A percentile compares a stretch with the other conserved stretches of the same genome.
Conservation (phyloP, 106 monocot species). For the Gastrodia elata region DNA sequence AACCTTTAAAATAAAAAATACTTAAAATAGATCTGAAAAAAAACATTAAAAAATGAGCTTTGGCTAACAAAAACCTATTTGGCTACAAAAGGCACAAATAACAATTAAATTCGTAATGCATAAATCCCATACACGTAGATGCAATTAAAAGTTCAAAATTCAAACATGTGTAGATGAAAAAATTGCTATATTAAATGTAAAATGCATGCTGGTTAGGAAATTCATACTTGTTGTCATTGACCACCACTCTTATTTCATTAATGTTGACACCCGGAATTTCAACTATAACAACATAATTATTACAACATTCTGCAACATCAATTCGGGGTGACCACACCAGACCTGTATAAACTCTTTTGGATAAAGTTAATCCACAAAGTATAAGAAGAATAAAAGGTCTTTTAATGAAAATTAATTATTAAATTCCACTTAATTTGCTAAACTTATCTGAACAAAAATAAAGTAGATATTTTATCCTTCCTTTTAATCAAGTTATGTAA, state of each 20-base stretch:
- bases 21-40: not conserved
- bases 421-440: not conserved
- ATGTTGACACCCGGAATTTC: slow-evolving; percentile 50
- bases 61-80: not conserved
- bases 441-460: not conserved
- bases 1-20: not conserved
- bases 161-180: not conserved
- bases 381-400: not conserved
- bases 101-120: not conserved
- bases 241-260: slow-evolving; percentile 39
- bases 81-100: not conserved
- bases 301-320: slow-evolving; percentile 40
- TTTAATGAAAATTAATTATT: not conserved
- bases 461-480: not conserved
- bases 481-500: not conserved
- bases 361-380: not conserved
- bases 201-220: not conserved
- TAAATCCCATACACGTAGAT: not conserved
- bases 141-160: not conserved
- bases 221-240: slow-evolving; percentile 46
- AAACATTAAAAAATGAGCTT: not conserved
- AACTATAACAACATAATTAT: slow-evolving; percentile 31
- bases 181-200: not conserved
- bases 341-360: slow-evolving; percentile 22
- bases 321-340: slow-evolving; percentile 45